A percentile compares a stretch with the other conserved stretches of the same genome.
These are phyloP conservation scores for Ganoderma multipileum DNA, from an alignment of 1,284 basidiomycete genomes.

Conservation along the genomic window DNA sequence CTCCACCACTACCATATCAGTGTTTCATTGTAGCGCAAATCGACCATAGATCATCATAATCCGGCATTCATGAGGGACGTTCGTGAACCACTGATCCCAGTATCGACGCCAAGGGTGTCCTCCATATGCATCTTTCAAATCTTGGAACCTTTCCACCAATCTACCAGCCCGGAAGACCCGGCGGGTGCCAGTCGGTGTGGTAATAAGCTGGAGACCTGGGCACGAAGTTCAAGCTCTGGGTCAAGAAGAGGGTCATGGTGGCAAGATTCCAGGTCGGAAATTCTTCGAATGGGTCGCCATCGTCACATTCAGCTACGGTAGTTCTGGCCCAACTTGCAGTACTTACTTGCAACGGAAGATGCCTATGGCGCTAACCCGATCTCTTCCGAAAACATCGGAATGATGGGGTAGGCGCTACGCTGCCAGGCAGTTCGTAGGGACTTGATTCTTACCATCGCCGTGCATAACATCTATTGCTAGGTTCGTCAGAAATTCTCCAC, in stretches of 20 bases:
- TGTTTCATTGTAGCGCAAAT: neutral
- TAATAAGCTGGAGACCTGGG: conserved; percentile 60
- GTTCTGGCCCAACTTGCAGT: too few relatives aligned
- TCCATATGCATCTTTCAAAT: neutral
- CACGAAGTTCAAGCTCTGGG: conserved; percentile 44
- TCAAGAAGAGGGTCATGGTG: conserved; percentile 17
- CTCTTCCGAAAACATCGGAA: neutral
- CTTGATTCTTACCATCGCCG: too few relatives aligned
- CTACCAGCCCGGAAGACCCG: too few relatives aligned
- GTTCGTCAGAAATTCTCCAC: too few relatives aligned
- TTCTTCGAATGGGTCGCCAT: too few relatives aligned
- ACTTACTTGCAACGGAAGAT: too few relatives aligned
- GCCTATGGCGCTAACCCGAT: neutral
- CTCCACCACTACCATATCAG: too few relatives aligned
- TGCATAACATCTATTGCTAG: too few relatives aligned
- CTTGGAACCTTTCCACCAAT: neutral
- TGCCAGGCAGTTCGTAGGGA: too few relatives aligned
- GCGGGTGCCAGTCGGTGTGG: too few relatives aligned
- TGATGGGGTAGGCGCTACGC: neutral
- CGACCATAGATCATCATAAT: neutral
- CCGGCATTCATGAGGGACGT: neutral
- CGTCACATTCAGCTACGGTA: neutral
- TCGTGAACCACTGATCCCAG: neutral
- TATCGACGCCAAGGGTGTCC: neutral
- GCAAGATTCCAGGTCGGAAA: neutral